phyloP scores from a whole-genome alignment of 768 basidiomycete genomes.

The Boletus reticulatus region DNA sequence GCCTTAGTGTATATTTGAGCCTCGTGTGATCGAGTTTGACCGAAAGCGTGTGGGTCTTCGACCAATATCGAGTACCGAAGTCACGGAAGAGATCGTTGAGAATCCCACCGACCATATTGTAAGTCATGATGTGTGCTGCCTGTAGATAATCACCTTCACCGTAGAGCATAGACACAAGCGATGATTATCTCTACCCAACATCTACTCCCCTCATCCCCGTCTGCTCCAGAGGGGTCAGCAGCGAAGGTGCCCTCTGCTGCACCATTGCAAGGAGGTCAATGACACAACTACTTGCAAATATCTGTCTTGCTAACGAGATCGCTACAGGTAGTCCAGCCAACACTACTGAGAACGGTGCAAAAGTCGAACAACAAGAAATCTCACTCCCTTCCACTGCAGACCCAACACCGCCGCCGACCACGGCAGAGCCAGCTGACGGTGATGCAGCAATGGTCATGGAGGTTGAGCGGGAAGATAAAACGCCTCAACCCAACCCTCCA shows the following conservation, averaged over 20 bases:
- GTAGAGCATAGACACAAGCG: conserved; percentile 66
- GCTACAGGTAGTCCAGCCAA: conserved; percentile 23
- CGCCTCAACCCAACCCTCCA: conserved; percentile 25
- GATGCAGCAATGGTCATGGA: conserved; percentile 46
- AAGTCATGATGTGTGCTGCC: conserved; percentile 16
- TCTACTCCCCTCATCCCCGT: conserved; percentile 48
- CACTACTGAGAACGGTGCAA: conserved; percentile 24
- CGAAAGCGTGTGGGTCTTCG: conserved; percentile 57
- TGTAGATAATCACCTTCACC: conserved; percentile 2
- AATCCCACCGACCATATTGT: conserved; percentile 54
- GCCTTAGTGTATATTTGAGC: conserved; percentile 84
- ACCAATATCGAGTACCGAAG: conserved; percentile 51
- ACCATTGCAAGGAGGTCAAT: conserved; percentile 29
- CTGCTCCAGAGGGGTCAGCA: conserved; percentile 24
- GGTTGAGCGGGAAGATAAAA: conserved; percentile 42
- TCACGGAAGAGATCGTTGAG: conserved; percentile 74
- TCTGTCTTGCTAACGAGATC: neutral
- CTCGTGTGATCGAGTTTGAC: conserved; percentile 88
- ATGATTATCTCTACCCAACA: conserved; percentile 92
- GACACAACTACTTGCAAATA: neutral
- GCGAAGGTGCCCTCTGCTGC: conserved; percentile 21
- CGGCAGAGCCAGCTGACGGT: conserved; percentile 17
- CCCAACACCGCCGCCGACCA: conserved; percentile 28
- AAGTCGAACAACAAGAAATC: conserved; percentile 35
- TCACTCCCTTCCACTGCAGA: conserved; percentile 34